A percentile compares a stretch with the other conserved stretches of the same genome.
phyloP scores from a whole-genome alignment of 768 basidiomycete species.

The Tulasnella sp. region DNA sequence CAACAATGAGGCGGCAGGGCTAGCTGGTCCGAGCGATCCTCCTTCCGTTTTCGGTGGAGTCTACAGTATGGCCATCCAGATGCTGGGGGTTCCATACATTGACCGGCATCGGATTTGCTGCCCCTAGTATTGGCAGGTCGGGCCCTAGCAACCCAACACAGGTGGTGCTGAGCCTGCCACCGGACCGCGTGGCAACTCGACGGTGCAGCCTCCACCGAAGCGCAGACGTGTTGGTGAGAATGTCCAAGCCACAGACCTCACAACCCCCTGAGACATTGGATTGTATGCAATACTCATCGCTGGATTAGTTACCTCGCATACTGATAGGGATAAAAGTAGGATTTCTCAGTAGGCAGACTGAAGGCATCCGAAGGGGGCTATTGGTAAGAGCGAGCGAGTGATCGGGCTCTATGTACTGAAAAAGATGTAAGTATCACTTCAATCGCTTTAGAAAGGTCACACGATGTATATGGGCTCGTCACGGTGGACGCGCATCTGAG shows the following conservation, averaged over 20 bases:
- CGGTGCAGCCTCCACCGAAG: not conserved
- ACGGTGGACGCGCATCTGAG: not conserved
- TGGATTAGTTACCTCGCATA: not conserved
- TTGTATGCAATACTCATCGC: not conserved
- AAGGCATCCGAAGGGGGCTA: too few relatives aligned
- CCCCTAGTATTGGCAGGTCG: too few relatives aligned
- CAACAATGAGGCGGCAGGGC: not conserved
- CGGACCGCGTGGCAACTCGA: not conserved
- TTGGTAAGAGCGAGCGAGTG: too few relatives aligned
- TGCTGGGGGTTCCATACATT: conserved; percentile 45
- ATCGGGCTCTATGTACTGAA: too few relatives aligned
- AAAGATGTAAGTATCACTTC: too few relatives aligned
- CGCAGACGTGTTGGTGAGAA: not conserved
- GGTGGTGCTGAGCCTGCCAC: not conserved
- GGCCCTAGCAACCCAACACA: not conserved
- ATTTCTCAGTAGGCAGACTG: too few relatives aligned
- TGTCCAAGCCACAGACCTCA: not conserved
- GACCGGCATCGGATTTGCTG: not conserved
- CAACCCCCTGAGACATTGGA: not conserved
- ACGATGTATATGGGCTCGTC: not conserved
- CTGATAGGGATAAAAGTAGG: too few relatives aligned
- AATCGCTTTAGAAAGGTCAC: too few relatives aligned
- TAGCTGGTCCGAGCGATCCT: not conserved
- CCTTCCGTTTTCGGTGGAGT: not conserved
- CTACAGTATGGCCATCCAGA: not conserved